A percentile compares a stretch with the other conserved stretches of the same genome.
Conservation (phyloP, 139 green algal genomes). For the Nannochloris sp. region DNA sequence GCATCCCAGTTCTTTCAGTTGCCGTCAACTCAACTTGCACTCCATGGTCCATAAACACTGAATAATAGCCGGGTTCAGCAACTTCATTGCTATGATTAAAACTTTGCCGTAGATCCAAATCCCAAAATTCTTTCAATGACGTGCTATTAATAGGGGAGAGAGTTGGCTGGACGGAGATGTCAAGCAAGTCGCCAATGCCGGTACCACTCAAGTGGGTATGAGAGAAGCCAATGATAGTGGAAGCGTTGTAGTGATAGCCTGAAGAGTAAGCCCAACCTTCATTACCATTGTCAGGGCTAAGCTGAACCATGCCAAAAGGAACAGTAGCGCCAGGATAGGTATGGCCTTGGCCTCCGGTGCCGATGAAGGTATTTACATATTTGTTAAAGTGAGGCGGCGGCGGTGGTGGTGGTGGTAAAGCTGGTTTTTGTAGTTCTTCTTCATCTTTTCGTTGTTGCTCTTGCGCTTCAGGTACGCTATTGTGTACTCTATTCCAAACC, state of each 20-base stretch:
- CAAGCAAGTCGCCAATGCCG: background rate
- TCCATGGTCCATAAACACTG: background rate
- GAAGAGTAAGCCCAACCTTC: slow-evolving; percentile 1
- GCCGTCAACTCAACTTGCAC: slow-evolving; percentile 3
- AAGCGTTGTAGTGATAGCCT: slow-evolving; percentile 5
- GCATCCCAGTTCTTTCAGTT: background rate
- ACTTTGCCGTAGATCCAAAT: background rate
- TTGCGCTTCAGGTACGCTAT: background rate
- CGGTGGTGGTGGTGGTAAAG: background rate
- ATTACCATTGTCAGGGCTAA: slow-evolving; percentile 5
- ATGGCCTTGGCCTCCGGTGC: slow-evolving; percentile 3
- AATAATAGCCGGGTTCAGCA: background rate
- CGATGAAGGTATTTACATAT: slow-evolving; percentile 4
- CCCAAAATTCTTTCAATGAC: background rate
- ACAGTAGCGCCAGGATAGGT: slow-evolving; percentile 1
- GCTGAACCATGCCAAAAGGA: slow-evolving; percentile 8
- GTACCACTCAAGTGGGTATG: slow-evolving; percentile 8
- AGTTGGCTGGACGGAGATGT: background rate
- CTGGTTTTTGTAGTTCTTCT: background rate
- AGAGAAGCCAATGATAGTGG: slow-evolving; percentile 1
- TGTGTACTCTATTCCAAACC: too few species aligned
- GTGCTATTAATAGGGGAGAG: background rate
- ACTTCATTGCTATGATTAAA: background rate
- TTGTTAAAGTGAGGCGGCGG: background rate
- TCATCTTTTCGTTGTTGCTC: background rate